Percentiles rank a stretch among this genome's conserved stretches.
Conservation (phyloP, 202 grass and related monocot species). For the Schoenoplectus tabernaemontani region DNA sequence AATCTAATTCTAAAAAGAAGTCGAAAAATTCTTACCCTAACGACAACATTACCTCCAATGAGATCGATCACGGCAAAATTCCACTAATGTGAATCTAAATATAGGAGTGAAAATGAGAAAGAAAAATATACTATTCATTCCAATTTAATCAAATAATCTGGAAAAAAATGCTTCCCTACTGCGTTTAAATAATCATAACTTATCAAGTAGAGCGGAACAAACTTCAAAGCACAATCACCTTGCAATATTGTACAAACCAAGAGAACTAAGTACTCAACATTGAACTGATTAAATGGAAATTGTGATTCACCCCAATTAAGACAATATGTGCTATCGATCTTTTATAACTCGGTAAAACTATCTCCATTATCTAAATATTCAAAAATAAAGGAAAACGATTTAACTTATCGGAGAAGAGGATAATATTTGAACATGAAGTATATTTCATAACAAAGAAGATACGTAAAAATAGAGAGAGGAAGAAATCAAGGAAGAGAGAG, state of each 20-base stretch:
- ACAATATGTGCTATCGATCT: slow-evolving; percentile 86
- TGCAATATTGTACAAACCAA: slow-evolving; percentile 24
- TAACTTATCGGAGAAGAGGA: slow-evolving; percentile 14
- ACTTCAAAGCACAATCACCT: slow-evolving; percentile 76
- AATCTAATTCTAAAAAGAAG: slow-evolving; percentile 9
- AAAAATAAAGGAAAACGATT: slow-evolving; percentile 28
- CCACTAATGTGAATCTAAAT: slow-evolving; percentile 90
- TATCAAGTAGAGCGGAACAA: slow-evolving; percentile 74
- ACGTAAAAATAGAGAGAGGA: slow-evolving; percentile 1
- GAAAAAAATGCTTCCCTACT: not conserved
- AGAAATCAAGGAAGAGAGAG: not conserved
- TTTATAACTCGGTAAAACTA: slow-evolving; percentile 93
- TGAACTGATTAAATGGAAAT: slow-evolving; percentile 48
- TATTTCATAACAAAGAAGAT: not conserved
- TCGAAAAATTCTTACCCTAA: slow-evolving; percentile 49
- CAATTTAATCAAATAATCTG: not conserved
- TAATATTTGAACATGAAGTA: slow-evolving; percentile 15
- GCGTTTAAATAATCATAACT: not conserved
- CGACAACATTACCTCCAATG: slow-evolving; percentile 43
- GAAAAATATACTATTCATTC: not conserved
- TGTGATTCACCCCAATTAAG: slow-evolving; percentile 89
- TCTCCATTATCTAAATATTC: slow-evolving; percentile 90
- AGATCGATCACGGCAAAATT: slow-evolving; percentile 74
- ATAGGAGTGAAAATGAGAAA: slow-evolving; percentile 23
- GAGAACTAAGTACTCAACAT: slow-evolving; percentile 9